phyloP scores from a whole-genome alignment of 352 stramenopile species.

The Globisporangium irregulare region DNA sequence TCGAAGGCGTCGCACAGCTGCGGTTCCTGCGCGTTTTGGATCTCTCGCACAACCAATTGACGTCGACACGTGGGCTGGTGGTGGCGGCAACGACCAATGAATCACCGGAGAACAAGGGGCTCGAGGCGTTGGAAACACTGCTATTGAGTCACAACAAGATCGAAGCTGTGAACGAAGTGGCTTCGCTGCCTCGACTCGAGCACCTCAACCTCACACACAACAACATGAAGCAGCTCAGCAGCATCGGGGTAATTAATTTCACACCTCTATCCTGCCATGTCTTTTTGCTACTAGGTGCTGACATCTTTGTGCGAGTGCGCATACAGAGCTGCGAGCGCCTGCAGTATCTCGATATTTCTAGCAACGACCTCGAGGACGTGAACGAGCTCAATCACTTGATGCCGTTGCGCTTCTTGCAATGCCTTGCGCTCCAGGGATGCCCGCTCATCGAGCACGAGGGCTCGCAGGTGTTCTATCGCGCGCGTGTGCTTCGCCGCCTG shows the following conservation, averaged over 20 bases:
- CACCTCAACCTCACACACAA: constrained; percentile 62
- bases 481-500: constrained; percentile 55
- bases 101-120: constrained; percentile 4
- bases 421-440: constrained; percentile 41
- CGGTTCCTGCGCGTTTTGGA: constrained; percentile 67
- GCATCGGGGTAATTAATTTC: constrained; percentile 32
- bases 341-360: constrained; percentile 49
- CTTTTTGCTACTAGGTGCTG: not conserved
- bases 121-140: constrained; percentile 50
- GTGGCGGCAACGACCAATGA: not conserved
- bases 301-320: not conserved
- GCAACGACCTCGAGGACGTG: constrained; percentile 48
- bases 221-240: constrained; percentile 33
- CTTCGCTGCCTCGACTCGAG: constrained; percentile 43
- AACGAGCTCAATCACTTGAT: constrained; percentile 65
- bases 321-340: constrained; percentile 48
- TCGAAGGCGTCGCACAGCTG: constrained; percentile 47
- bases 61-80: constrained; percentile 37
- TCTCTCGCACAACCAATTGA: constrained; percentile 64
- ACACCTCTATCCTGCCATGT: not conserved
- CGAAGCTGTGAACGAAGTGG: constrained; percentile 38
- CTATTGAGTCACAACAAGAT: constrained; percentile 61
- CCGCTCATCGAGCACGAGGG: constrained; percentile 36
- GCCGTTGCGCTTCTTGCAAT: constrained; percentile 36
- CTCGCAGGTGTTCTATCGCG: constrained; percentile 51